phyloP scores from a whole-genome alignment of 208 protist species.

The Trypanosoma vivax region DNA sequence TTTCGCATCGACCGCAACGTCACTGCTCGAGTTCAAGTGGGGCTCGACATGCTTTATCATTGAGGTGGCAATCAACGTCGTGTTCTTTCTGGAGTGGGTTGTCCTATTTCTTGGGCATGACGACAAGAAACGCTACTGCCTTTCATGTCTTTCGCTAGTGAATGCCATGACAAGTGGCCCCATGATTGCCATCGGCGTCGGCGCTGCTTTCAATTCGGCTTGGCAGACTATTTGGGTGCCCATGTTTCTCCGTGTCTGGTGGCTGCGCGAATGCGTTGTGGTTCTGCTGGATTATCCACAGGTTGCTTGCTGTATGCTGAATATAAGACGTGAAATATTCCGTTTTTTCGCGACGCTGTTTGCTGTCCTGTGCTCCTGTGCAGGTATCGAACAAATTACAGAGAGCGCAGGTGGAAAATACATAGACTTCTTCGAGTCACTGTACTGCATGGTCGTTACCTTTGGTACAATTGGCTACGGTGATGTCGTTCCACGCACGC shows the following conservation, averaged over 20 bases:
- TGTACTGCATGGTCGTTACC: constrained; percentile 67
- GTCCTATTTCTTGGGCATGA: constrained; percentile 55
- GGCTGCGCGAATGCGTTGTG: constrained; percentile 53
- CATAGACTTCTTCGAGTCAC: constrained; percentile 56
- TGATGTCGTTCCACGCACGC: constrained; percentile 41
- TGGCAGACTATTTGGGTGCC: constrained; percentile 66
- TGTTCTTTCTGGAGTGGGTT: constrained; percentile 69
- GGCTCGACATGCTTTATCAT: constrained; percentile 39
- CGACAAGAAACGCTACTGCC: constrained; percentile 52
- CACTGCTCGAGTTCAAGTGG: constrained; percentile 45
- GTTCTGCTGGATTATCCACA: constrained; percentile 69
- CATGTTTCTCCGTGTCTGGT: constrained; percentile 82
- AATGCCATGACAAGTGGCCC: constrained; percentile 68
- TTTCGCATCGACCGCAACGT: constrained; percentile 22
- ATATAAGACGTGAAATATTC: constrained; percentile 51
- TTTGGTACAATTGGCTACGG: constrained; percentile 79
- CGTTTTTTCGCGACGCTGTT: constrained; percentile 61
- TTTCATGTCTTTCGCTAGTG: constrained; percentile 60
- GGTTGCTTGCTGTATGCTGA: constrained; percentile 38
- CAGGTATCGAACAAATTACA: constrained; percentile 68
- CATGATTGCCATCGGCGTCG: constrained; percentile 72
- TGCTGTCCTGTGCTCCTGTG: constrained; percentile 61
- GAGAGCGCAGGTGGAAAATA: constrained; percentile 48
- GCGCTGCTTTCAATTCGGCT: constrained; percentile 28
- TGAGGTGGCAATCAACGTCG: constrained; percentile 63